Evolutionary conservation across 202 grass and related monocot species (phyloP).

Genomic region (Brachypodium distachyon): DNA sequence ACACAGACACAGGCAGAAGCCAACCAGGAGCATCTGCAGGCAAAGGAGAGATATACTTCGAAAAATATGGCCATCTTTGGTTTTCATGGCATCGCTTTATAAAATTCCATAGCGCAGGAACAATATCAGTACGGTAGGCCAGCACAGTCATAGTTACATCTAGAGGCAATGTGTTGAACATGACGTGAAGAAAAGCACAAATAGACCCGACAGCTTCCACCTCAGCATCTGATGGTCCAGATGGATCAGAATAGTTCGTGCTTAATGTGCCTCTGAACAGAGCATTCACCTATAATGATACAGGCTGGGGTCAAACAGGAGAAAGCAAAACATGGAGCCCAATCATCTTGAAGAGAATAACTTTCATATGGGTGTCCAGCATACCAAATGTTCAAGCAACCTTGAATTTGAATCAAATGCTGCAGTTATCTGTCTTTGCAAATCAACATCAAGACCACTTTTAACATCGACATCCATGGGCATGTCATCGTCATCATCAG

Average conservation of each 20-base stretch:
- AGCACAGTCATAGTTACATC: slow-evolving; percentile 72
- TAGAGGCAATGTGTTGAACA: slow-evolving; percentile 67
- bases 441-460: slow-evolving; percentile 57
- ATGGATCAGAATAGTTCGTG: slow-evolving; percentile 41
- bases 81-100: slow-evolving; percentile 79
- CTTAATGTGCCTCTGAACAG: slow-evolving; percentile 58
- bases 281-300: slow-evolving; percentile 74
- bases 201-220: slow-evolving; percentile 87
- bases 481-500: slow-evolving; percentile 57
- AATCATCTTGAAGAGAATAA: not conserved
- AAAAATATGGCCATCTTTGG: slow-evolving; percentile 76
- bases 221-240: slow-evolving; percentile 52
- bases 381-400: slow-evolving; percentile 80
- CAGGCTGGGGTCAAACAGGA: slow-evolving; percentile 28
- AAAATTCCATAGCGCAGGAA: slow-evolving; percentile 86
- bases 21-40: slow-evolving; percentile 58
- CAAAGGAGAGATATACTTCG: slow-evolving; percentile 46
- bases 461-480: slow-evolving; percentile 62
- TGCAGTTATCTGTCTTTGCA: slow-evolving; percentile 67
- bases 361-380: not conserved
- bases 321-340: slow-evolving; percentile 13
- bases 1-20: slow-evolving; percentile 90
- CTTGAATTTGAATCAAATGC: slow-evolving; percentile 88
- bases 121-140: slow-evolving; percentile 93
- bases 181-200: slow-evolving; percentile 93